Evolutionary conservation across 1,284 basidiomycete genomes (phyloP), one percentile per base, ranked within the genome.

Genomic region (Phylloboletellus chloephorus): DNA sequence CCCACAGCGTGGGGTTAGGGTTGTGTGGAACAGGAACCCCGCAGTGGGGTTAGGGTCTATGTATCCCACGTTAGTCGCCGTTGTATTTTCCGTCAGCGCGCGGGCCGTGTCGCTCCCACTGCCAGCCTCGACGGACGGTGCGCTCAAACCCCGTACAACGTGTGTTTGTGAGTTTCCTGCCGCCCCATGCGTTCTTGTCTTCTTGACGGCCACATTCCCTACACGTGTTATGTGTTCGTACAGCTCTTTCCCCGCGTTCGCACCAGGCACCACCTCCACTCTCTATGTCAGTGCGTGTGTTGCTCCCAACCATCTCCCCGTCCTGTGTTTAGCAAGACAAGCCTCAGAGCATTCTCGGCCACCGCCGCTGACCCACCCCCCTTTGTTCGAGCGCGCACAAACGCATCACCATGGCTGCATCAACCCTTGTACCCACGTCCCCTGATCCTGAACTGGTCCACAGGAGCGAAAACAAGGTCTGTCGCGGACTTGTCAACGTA

Each of bases 401-500:
- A 29, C 31, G 17, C 32, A 17, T 38, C 23, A 37, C 13, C 32
- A 46, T 52, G 49, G 32, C 15, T 15, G 15, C 41, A 16, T 19
- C 37, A n/a, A 23, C 37, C 37, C n/a, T 31, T 32, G 21, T 34
- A 15, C 35, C 33, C 31, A 24, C 15, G 15, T 23, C 43, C 22
- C 24, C 20, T 26, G 43, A 48, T 13, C 31, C 34, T 22, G 24
- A 15, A 19, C 23, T 20, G 15, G 20, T 28, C 21, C 32, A 13
- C 23, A 40, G 28, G 26, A 38, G 26, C 28, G 57, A 61, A 31
- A 57, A 67, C 56, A 71, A 65, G 56, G 73, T 69, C 32, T 41
- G 65, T 56, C 44, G 40, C 45, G 31, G 32, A 35, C 37, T 26
- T 32, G 28, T 36, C 31, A 21, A 17, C 1, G n/a, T 12, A 8